A percentile compares a stretch with the other conserved stretches of the same genome.
These are phyloP conservation scores for Ophiosphaerella herpotricha DNA, from an alignment of 2,329 filamentous ascomycete genomes.

Conservation along the genomic window DNA sequence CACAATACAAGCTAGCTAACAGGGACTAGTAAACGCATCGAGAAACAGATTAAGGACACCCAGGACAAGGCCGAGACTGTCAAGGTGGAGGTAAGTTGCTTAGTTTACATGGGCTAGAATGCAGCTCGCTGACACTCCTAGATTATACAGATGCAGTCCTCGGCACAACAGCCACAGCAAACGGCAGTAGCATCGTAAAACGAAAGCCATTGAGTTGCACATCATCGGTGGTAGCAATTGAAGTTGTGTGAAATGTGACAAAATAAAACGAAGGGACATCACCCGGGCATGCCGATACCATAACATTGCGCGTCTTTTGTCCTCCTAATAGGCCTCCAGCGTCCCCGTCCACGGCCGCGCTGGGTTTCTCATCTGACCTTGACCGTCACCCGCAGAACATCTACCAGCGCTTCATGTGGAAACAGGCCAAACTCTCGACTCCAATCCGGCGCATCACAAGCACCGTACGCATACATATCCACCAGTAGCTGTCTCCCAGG, in stretches of 20 bases:
- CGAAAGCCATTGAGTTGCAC: neutral
- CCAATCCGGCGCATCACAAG: conserved; percentile 1
- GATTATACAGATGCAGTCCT: conserved; percentile 40
- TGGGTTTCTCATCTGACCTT: conserved; percentile 3
- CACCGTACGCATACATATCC: conserved; percentile 6
- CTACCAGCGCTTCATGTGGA: conserved; percentile 2
- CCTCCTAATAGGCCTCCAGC: conserved; percentile 3
- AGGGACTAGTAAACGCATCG: conserved; percentile 63
- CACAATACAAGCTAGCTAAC: conserved; percentile 1
- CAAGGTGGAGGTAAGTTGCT: conserved; percentile 62
- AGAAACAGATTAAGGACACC: conserved; percentile 66
- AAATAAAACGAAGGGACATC: neutral
- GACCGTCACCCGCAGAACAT: conserved; percentile 1
- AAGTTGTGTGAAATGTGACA: neutral
- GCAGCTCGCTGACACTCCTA: conserved; percentile 1
- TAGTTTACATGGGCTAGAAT: neutral
- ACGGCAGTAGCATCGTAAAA: conserved; percentile 16
- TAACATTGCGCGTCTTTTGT: neutral
- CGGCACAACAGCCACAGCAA: conserved; percentile 35
- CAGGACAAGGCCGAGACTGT: conserved; percentile 68
- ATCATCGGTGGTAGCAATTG: too few species aligned
- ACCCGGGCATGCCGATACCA: neutral
- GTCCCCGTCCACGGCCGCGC: conserved; percentile 1
- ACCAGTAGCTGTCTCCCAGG: conserved; percentile 2
- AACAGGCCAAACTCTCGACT: neutral